Conservation (phyloP, 768 basidiomycete genomes). For the Mycena epipterygia region DNA sequence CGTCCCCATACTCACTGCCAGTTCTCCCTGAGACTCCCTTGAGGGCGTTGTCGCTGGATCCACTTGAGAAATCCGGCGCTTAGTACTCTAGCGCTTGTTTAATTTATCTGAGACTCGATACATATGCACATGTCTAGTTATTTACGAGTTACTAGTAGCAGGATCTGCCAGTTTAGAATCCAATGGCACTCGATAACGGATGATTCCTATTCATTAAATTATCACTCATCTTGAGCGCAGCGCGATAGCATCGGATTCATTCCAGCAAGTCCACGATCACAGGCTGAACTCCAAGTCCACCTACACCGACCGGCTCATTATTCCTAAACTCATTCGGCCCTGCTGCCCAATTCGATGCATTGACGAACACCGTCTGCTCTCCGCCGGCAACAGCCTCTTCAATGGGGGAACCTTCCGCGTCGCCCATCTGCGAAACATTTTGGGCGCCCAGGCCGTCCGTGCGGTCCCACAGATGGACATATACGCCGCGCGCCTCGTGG, state of each 20-base stretch:
- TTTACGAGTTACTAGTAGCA: too few relatives aligned
- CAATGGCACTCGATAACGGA: too few relatives aligned
- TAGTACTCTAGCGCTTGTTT: too few relatives aligned
- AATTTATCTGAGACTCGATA: too few relatives aligned
- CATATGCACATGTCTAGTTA: too few relatives aligned
- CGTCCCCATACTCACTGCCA: background rate
- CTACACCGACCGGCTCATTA: slow-evolving; percentile 45
- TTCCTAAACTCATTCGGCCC: slow-evolving; percentile 44
- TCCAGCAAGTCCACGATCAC: slow-evolving; percentile 57
- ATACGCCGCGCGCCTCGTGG: slow-evolving; percentile 71
- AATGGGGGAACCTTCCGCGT: background rate
- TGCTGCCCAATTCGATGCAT: slow-evolving; percentile 57
- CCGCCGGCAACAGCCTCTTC: background rate
- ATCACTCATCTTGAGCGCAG: background rate
- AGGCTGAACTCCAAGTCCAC: slow-evolving; percentile 58
- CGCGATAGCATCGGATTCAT: too few relatives aligned
- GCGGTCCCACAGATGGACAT: slow-evolving; percentile 54
- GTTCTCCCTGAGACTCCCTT: background rate
- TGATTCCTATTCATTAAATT: too few relatives aligned
- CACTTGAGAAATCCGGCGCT: too few relatives aligned
- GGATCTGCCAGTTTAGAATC: too few relatives aligned
- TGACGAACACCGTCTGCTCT: slow-evolving; percentile 58
- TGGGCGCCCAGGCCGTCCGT: background rate
- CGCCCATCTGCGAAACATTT: slow-evolving; percentile 6
- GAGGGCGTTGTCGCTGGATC: too few relatives aligned